Base-by-base conservation (phyloP, 1,139 yeast genomes). In the Blastobotrys malaysiensis region DNA sequence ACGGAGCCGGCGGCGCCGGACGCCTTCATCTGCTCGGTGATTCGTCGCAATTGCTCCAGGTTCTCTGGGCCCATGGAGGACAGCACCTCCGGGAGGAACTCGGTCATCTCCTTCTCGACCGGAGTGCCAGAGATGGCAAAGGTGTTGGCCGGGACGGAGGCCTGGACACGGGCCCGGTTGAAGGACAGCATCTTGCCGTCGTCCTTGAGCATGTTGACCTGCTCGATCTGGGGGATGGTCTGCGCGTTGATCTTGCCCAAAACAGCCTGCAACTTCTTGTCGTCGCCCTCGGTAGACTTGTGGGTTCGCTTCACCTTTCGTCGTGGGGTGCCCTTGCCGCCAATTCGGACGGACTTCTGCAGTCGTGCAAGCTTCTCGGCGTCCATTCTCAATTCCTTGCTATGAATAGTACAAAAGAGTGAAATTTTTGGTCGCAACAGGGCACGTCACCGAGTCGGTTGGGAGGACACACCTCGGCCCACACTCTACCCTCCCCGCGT, bases 21-120 rank as follows among this genome's bases (percentile, higher is more conserved):
- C 57, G 74, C 73, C 78, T 87, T 91, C 75, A 88, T 78, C 74
- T 88, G 91, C 75, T 88, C 90, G 62, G 97, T 97, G 74, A 93
- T 81, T 77, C 87, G 83, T 72, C 89, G 84, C 75, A 93, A 82
- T 75, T 89, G 85, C 71, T 86, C 89, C 73, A 90, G 83, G 77
- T 95, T 88, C 77, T 93, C 98, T 66, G 96, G 89, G 69, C 98
- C 97, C 77, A 93, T 82, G 80, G 93, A 97, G 67, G 96, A 93
- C 73, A 93, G 84, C 75, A 93, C 89, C 75, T 84, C 88, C 69
- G 98, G 99, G 69, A 93, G 84, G 77, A 93, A 84, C 71, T 91
- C 97, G 66, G 95, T 86, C 68, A 93, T 83, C 65, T 84, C 83
- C 84, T 90, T 91, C 77, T 88, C 95, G 76, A 89, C 95, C 62